phyloP scores from a whole-genome alignment of 2,329 filamentous ascomycete species.

The Truncatella angustata region DNA sequence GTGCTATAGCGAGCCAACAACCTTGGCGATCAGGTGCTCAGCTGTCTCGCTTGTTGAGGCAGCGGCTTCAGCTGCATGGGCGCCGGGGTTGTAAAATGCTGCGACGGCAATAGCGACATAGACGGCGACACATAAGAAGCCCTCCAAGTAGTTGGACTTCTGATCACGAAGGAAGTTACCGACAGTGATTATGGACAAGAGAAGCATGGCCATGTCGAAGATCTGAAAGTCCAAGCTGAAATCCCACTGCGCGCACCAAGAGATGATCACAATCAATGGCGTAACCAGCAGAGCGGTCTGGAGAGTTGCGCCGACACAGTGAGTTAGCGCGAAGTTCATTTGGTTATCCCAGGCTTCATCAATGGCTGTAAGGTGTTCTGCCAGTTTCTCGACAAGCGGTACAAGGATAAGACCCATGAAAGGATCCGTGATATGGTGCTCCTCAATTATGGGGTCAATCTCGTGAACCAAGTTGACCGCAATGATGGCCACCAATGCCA shows the following conservation, averaged over 20 bases:
- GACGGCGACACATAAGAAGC: constrained; percentile 71
- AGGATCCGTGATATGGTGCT: constrained; percentile 45
- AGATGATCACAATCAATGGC: constrained; percentile 78
- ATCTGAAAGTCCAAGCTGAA: constrained; percentile 82
- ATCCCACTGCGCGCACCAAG: constrained; percentile 75
- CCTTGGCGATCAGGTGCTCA: not conserved
- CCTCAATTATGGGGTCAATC: constrained; percentile 58
- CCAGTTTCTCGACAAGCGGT: constrained; percentile 80
- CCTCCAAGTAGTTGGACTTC: constrained; percentile 89
- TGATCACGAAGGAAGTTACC: constrained; percentile 85
- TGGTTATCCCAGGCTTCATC: constrained; percentile 83
- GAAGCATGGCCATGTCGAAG: constrained; percentile 79
- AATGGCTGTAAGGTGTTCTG: constrained; percentile 79
- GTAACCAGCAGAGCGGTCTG: constrained; percentile 89
- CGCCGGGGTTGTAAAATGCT: constrained; percentile 51
- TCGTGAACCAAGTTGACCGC: constrained; percentile 72
- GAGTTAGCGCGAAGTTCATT: constrained; percentile 82
- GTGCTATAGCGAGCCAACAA: not conserved
- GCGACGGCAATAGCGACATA: constrained; percentile 61
- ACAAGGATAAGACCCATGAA: constrained; percentile 73
- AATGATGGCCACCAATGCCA: constrained; percentile 70
- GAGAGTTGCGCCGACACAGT: constrained; percentile 82
- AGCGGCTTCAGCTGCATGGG: not conserved
- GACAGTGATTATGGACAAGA: constrained; percentile 82
- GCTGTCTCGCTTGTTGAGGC: not conserved